Conservation (phyloP, 495 filamentous ascomycete species). For the Aspergillus egyptiacus region DNA sequence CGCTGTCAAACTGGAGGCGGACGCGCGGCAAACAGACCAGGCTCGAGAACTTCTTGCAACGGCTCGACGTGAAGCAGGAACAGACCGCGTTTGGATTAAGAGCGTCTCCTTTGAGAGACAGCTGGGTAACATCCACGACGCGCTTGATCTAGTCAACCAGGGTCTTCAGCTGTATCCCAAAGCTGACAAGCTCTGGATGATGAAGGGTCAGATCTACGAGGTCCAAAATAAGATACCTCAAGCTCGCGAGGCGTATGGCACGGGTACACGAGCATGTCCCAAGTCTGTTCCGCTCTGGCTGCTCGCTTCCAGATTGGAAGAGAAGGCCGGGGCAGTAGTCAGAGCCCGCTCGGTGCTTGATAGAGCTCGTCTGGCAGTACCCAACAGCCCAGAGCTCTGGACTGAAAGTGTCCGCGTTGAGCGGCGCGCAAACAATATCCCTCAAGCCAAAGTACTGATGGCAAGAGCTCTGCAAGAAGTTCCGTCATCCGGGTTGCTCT, state of each 20-base stretch:
- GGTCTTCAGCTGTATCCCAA: constrained; percentile 83
- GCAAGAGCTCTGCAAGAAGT: constrained; percentile 86
- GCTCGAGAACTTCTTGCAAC: constrained; percentile 74
- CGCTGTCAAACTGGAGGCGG: constrained; percentile 90
- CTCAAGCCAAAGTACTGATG: constrained; percentile 85
- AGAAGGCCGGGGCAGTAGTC: constrained; percentile 74
- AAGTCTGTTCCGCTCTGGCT: constrained; percentile 84
- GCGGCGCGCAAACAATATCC: constrained; percentile 74
- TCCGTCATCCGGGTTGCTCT: constrained; percentile 82
- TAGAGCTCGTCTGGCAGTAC: constrained; percentile 75
- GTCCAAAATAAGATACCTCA: constrained; percentile 66
- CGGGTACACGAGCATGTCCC: constrained; percentile 80
- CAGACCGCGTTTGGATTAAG: constrained; percentile 95
- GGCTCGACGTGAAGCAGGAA: constrained; percentile 79
- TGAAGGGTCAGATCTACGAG: constrained; percentile 97
- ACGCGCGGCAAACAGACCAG: constrained; percentile 70
- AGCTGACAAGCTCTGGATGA: constrained; percentile 90
- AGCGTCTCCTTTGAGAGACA: constrained; percentile 87
- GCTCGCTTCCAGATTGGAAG: constrained; percentile 79
- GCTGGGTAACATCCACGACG: constrained; percentile 67
- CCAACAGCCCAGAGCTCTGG: constrained; percentile 81
- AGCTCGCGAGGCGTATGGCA: constrained; percentile 85
- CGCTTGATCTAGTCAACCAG: constrained; percentile 80
- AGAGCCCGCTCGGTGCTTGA: constrained; percentile 92
- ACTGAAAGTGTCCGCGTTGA: constrained; percentile 88